These are phyloP conservation scores for Elsinoe fawcettii DNA, from an alignment of 2,329 filamentous ascomycete genomes.

Conservation along the genomic window DNA sequence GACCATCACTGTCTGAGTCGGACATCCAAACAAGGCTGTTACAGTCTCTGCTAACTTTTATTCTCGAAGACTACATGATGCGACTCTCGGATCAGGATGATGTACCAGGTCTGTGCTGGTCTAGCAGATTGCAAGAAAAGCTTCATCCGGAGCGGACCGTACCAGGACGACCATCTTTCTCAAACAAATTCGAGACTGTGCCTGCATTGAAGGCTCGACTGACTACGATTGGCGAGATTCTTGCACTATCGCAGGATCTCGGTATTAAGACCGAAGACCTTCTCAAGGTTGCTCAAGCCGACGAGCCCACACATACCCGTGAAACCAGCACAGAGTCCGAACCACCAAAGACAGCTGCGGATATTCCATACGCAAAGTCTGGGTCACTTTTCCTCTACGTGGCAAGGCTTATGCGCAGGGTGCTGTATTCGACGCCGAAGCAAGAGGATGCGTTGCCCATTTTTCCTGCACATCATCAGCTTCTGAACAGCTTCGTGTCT, in stretches of 20 bases:
- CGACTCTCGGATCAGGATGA: slow-evolving; percentile 34
- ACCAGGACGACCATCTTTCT: slow-evolving; percentile 52
- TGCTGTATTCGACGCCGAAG: slow-evolving; percentile 38
- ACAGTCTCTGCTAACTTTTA: slow-evolving; percentile 69
- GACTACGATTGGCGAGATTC: slow-evolving; percentile 63
- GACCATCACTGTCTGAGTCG: slow-evolving; percentile 46
- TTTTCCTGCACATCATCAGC: slow-evolving; percentile 46
- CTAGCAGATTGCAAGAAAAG: slow-evolving; percentile 57
- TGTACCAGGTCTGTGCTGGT: slow-evolving; percentile 44
- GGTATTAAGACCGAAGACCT: slow-evolving; percentile 43
- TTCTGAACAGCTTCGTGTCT: slow-evolving; percentile 47
- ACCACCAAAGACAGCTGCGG: slow-evolving; percentile 43
- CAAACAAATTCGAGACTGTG: slow-evolving; percentile 58
- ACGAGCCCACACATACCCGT: slow-evolving; percentile 18
- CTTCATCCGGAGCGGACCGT: slow-evolving; percentile 58
- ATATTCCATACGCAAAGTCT: slow-evolving; percentile 50
- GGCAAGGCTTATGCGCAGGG: slow-evolving; percentile 43
- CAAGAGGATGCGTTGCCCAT: slow-evolving; percentile 33
- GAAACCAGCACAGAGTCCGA: slow-evolving; percentile 43
- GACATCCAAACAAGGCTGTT: slow-evolving; percentile 57
- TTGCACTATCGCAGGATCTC: slow-evolving; percentile 56
- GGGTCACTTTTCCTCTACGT: slow-evolving; percentile 48
- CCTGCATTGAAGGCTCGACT: slow-evolving; percentile 54
- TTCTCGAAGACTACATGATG: slow-evolving; percentile 67
- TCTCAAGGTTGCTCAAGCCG: slow-evolving; percentile 35